phyloP scores from a whole-genome alignment of 495 filamentous ascomycete genomes.

The Trypethelium eluteriae region DNA sequence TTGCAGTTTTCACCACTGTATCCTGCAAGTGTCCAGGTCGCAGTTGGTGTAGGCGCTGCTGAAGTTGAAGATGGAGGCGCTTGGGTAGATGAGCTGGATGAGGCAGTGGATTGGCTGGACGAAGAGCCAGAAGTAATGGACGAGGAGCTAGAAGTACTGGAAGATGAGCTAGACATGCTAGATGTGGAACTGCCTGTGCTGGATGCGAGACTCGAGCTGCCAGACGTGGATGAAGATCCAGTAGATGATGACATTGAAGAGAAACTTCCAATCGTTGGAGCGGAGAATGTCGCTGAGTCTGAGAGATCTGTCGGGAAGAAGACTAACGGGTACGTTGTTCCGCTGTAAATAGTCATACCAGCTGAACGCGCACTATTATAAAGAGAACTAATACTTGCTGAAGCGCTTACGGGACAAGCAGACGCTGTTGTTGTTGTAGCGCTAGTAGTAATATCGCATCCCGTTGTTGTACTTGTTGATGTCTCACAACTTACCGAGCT shows the following conservation, averaged over 20 bases:
- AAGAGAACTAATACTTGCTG: constrained; percentile 2
- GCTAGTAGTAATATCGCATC: neutral
- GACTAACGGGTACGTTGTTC: neutral
- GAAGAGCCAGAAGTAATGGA: neutral
- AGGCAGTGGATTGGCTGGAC: neutral
- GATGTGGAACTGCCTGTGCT: neutral
- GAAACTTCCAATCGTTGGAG: neutral
- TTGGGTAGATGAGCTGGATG: neutral
- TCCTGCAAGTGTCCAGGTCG: neutral
- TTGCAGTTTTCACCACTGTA: constrained; percentile 1
- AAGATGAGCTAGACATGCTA: neutral
- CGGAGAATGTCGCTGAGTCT: constrained; percentile 3
- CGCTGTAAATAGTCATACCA: neutral
- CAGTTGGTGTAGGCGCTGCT: constrained; percentile 1
- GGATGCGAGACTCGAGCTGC: neutral
- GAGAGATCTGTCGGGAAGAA: constrained; percentile 8
- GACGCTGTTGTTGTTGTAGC: constrained; percentile 1
- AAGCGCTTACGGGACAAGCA: constrained; percentile 5
- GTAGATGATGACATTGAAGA: neutral
- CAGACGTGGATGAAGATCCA: neutral
- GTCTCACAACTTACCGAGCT: constrained; percentile 6
- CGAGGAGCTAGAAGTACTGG: too few species aligned
- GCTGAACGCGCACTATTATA: neutral
- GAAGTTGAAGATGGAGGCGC: neutral
- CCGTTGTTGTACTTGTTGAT: neutral